These are phyloP conservation scores for Ophidiomyces ophidiicola DNA, from an alignment of 2,329 filamentous ascomycete species.

Conservation along the genomic window DNA sequence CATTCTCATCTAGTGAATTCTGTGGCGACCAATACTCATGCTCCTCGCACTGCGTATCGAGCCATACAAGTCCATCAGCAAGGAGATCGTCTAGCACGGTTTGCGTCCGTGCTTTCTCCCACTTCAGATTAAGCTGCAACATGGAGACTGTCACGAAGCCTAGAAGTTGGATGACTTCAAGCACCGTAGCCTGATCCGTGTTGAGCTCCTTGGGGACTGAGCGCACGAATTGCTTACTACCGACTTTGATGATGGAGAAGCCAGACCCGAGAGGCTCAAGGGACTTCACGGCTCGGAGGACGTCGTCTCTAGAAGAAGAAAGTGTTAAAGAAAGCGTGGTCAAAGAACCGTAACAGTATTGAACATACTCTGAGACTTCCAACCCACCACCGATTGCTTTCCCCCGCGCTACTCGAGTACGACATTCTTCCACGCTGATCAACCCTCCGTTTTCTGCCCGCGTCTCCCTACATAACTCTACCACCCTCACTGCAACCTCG, in stretches of 20 bases:
- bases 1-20: constrained; percentile 32
- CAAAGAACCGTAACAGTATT: too few relatives aligned
- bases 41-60: constrained; percentile 73
- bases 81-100: constrained; percentile 86
- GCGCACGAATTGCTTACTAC: constrained; percentile 73
- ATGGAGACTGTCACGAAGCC: constrained; percentile 85
- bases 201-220: constrained; percentile 93
- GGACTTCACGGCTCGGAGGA: constrained; percentile 76
- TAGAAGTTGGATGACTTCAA: constrained; percentile 80
- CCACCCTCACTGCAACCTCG: constrained; percentile 86
- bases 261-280: constrained; percentile 78
- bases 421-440: constrained; percentile 70
- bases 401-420: constrained; percentile 59
- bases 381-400: constrained; percentile 62
- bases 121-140: constrained; percentile 72
- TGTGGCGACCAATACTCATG: constrained; percentile 74
- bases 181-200: constrained; percentile 79
- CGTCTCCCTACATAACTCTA: constrained; percentile 80
- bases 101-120: constrained; percentile 72
- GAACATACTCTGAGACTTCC: constrained; percentile 59
- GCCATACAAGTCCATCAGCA: constrained; percentile 82
- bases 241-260: constrained; percentile 73
- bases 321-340: constrained; percentile 19
- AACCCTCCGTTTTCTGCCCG: constrained; percentile 84
- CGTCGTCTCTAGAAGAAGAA: constrained; percentile 54